phyloP scores from a whole-genome alignment of 768 basidiomycete genomes.

The Pleurotus cornucopiae region DNA sequence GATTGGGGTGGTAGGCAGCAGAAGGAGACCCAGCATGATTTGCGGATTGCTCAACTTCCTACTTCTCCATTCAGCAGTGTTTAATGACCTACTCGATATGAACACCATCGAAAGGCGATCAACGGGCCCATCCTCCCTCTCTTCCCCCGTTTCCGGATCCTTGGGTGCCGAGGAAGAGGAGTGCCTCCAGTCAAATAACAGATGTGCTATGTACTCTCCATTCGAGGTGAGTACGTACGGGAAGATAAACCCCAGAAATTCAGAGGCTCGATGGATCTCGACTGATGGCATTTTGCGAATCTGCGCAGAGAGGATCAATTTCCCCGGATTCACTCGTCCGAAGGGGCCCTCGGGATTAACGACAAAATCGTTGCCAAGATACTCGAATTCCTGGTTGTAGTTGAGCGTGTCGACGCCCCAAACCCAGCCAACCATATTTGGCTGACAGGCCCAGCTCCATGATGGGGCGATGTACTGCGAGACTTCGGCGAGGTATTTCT shows the following conservation, averaged over 20 bases:
- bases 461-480: background rate
- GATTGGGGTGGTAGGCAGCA: background rate
- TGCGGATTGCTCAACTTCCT: background rate
- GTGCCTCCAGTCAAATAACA: constrained; percentile 1
- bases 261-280: background rate
- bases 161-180: background rate
- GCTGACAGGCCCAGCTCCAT: constrained; percentile 4
- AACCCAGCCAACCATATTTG: background rate
- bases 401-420: background rate
- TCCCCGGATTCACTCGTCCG: background rate
- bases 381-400: background rate
- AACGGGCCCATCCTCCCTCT: background rate
- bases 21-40: background rate
- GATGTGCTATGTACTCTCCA: constrained; percentile 1
- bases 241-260: background rate
- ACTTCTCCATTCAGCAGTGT: background rate
- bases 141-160: background rate
- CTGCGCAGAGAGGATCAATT: background rate
- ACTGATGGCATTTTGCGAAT: background rate
- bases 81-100: background rate
- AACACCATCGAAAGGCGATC: background rate
- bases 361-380: background rate
- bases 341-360: background rate
- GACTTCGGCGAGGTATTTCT: background rate
- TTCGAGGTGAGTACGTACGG: background rate